Percentiles rank a stretch among this genome's conserved stretches.
These are phyloP conservation scores for Microdochium nivale DNA, from an alignment of 2,329 filamentous ascomycete genomes.

Conservation along the genomic window DNA sequence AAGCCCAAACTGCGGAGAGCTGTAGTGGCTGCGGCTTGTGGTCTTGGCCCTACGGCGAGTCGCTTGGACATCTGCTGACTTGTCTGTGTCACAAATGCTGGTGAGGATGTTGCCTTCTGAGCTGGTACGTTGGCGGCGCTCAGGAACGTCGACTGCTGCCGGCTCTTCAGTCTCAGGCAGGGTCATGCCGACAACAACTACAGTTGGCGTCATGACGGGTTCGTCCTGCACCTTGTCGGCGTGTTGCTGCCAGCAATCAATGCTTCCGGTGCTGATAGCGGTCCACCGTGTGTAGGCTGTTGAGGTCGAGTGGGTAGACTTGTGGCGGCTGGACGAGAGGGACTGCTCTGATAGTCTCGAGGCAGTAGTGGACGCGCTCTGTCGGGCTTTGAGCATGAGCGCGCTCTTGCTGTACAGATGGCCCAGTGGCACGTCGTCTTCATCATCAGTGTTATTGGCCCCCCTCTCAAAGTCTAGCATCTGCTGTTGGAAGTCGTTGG, in stretches of 20 bases:
- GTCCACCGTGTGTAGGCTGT: constrained; percentile 47
- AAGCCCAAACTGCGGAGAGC: constrained; percentile 18
- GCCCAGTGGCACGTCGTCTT: constrained; percentile 25
- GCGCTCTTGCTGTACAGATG: constrained; percentile 20
- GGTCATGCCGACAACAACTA: constrained; percentile 3
- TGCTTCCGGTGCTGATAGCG: constrained; percentile 36
- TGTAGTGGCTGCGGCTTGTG: constrained; percentile 18
- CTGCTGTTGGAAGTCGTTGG: constrained; percentile 47
- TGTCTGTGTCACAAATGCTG: constrained; percentile 6
- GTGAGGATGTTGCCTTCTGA: constrained; percentile 19
- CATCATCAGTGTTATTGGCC: constrained; percentile 18
- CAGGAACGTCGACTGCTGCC: not conserved
- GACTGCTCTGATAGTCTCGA: constrained; percentile 39
- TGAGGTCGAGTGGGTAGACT: constrained; percentile 43
- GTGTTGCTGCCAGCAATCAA: constrained; percentile 14
- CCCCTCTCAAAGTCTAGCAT: constrained; percentile 33
- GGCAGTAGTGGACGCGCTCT: constrained; percentile 46
- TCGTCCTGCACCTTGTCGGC: constrained; percentile 13
- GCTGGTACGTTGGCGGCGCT: not conserved
- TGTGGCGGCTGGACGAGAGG: constrained; percentile 37
- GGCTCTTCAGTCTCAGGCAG: constrained; percentile 4
- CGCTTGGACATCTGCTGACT: constrained; percentile 4
- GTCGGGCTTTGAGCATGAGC: constrained; percentile 30
- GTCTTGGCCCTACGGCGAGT: constrained; percentile 21
- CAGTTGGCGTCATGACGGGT: constrained; percentile 5